Evolutionary conservation across 2,329 filamentous ascomycete genomes (phyloP).

Genomic region (Reticulascus tulasneorum): DNA sequence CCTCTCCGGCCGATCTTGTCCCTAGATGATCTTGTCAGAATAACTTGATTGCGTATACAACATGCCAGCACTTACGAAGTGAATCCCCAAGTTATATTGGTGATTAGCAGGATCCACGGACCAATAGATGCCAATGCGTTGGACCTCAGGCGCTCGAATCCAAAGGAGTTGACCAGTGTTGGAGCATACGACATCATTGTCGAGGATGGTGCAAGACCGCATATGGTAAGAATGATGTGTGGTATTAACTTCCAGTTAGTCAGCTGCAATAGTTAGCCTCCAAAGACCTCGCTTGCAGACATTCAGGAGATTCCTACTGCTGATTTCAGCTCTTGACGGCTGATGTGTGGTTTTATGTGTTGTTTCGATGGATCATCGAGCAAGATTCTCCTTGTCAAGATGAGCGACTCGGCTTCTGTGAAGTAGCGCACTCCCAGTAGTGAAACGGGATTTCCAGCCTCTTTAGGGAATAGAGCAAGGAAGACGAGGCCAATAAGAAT

Average conservation of each 20-base stretch:
- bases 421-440: conserved; percentile 26
- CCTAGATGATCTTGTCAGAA: not conserved
- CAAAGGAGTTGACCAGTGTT: conserved; percentile 27
- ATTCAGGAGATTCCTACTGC: conserved; percentile 21
- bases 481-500: conserved; percentile 27
- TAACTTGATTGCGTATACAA: conserved; percentile 3
- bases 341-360: conserved; percentile 23
- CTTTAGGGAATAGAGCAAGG: conserved; percentile 24
- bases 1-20: conserved; percentile 20
- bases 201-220: conserved; percentile 22
- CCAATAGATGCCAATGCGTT: conserved; percentile 32
- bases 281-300: no score
- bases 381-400: conserved; percentile 28
- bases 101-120: conserved; percentile 26
- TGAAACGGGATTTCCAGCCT: conserved; percentile 24
- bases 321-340: conserved; percentile 25
- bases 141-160: conserved; percentile 28
- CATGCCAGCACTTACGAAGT: conserved; percentile 11
- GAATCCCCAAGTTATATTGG: conserved; percentile 27
- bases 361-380: conserved; percentile 31
- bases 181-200: conserved; percentile 26
- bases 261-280: conserved; percentile 18
- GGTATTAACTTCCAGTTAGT: conserved; percentile 33
- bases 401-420: conserved; percentile 28
- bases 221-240: conserved; percentile 26